These are phyloP conservation scores for Phytophthora sp. DNA, from an alignment of 352 stramenopile species.

Conservation along the genomic window DNA sequence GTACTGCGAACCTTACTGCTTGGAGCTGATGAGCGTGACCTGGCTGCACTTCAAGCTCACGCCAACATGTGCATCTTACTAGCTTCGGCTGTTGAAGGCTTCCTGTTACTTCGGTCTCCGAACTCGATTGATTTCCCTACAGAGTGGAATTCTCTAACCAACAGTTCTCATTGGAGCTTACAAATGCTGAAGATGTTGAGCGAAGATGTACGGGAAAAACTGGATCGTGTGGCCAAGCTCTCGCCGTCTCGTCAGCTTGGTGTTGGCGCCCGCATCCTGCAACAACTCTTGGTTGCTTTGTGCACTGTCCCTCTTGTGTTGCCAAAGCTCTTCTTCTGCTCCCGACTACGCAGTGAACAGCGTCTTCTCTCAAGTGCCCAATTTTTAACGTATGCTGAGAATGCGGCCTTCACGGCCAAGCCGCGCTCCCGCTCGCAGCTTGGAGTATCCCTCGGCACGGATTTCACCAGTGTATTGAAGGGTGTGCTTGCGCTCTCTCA, in stretches of 20 bases:
- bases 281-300: slow-evolving; percentile 43
- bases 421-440: slow-evolving; percentile 55
- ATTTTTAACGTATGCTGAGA: slow-evolving; percentile 57
- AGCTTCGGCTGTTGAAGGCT: slow-evolving; percentile 38
- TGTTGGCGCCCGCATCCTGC: slow-evolving; percentile 42
- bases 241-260: slow-evolving; percentile 15
- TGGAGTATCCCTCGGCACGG: slow-evolving; percentile 53
- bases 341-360: slow-evolving; percentile 25
- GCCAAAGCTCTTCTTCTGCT: slow-evolving; percentile 54
- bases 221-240: slow-evolving; percentile 39
- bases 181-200: slow-evolving; percentile 20
- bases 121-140: slow-evolving; percentile 32
- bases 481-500: slow-evolving; percentile 36
- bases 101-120: slow-evolving; percentile 35
- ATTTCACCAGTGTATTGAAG: slow-evolving; percentile 58
- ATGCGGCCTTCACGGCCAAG: slow-evolving; percentile 49
- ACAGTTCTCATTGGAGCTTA: slow-evolving; percentile 22
- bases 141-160: background rate
- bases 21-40: slow-evolving; percentile 33
- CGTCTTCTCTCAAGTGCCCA: slow-evolving; percentile 45
- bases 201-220: slow-evolving; percentile 23
- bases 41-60: slow-evolving; percentile 38
- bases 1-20: slow-evolving; percentile 39
- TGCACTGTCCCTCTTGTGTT: slow-evolving; percentile 39
- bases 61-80: slow-evolving; percentile 36